Base-by-base conservation (phyloP, 768 basidiomycete species). In the Trametes cubensis region DNA sequence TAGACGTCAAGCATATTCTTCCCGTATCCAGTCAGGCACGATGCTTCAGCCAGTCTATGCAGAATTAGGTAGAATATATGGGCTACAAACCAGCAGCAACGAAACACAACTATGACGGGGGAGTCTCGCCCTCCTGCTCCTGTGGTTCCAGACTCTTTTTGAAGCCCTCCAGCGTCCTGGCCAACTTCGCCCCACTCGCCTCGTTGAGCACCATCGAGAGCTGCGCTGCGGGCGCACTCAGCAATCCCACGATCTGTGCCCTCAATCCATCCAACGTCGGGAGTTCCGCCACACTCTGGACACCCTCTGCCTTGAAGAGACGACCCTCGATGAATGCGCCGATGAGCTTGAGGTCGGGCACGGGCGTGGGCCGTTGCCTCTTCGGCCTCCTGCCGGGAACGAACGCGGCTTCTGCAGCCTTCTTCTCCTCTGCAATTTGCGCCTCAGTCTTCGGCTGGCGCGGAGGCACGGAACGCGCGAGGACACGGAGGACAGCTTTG, bases 191-290 rank as follows among this genome's bases (percentile, higher is more conserved):
- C 45, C 90, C 90, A 50, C 83, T 80, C 42, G 89, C 88, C 71
- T 88, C 83, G 59, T 81, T 83, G 60, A 93, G 72, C 45, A 91
- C 81, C 49, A 84, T 86, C 4, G 89, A 84, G 49, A 95, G 78
- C 73, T 92, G 88, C 63, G 83, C 79, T 13, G 84, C 87, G 46
- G 92, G 92, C 15, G 85, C 80, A 60, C 88, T 88, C 62, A 98
- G 72, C 75, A 97, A 64, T 8, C 94, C 95, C 15, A 95, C 88
- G 58, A 98, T 81, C 74, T 96, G 94, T 18, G 87, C 87, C 55
- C 89, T 77, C 62, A 97, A 74, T 2, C 85, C 87, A 41, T 90
- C 89, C 69, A 96, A 74, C 46, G 88, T 84, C 21, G 94, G 95
- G 55, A 96, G 75, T 67, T 85, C 84, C 34, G 87, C 84, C 5